Conservation (phyloP, 805 yeast genomes). For the Barnettozyma wickerhamii region DNA sequence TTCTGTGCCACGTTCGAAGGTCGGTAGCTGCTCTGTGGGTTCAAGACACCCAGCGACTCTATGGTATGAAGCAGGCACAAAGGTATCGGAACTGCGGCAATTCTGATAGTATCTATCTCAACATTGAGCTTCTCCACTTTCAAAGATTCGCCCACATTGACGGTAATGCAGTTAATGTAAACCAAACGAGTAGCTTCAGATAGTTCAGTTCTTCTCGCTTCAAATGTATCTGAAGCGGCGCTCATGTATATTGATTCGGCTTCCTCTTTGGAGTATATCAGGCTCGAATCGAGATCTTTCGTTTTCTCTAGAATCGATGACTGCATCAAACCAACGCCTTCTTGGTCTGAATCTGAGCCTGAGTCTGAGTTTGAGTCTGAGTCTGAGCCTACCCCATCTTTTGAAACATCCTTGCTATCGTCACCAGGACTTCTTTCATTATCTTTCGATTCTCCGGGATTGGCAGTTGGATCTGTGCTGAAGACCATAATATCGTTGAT, state of each 20-base stretch:
- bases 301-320: conserved; percentile 25
- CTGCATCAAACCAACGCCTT: conserved; percentile 26
- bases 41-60: conserved; percentile 22
- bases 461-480: conserved; percentile 37
- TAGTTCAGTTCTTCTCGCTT: conserved; percentile 15
- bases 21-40: conserved; percentile 8
- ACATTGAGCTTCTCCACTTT: conserved; percentile 28
- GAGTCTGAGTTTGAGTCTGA: too few relatives aligned
- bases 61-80: conserved; percentile 20
- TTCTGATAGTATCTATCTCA: conserved; percentile 33
- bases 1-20: conserved; percentile 12
- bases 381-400: conserved; percentile 16
- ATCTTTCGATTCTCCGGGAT: conserved; percentile 23
- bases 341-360: conserved; percentile 19
- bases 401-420: conserved; percentile 24
- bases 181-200: conserved; percentile 17
- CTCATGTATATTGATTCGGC: conserved; percentile 78
- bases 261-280: conserved; percentile 62
- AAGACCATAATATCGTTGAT: conserved; percentile 37
- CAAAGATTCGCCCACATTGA: conserved; percentile 46
- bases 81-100: conserved; percentile 37
- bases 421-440: conserved; percentile 14
- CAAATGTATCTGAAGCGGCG: conserved; percentile 56
- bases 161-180: conserved; percentile 29
- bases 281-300: conserved; percentile 42